Percentiles rank a stretch among this genome's conserved stretches.
Conservation (phyloP, 495 filamentous ascomycete species). For the Penicillium steckii region DNA sequence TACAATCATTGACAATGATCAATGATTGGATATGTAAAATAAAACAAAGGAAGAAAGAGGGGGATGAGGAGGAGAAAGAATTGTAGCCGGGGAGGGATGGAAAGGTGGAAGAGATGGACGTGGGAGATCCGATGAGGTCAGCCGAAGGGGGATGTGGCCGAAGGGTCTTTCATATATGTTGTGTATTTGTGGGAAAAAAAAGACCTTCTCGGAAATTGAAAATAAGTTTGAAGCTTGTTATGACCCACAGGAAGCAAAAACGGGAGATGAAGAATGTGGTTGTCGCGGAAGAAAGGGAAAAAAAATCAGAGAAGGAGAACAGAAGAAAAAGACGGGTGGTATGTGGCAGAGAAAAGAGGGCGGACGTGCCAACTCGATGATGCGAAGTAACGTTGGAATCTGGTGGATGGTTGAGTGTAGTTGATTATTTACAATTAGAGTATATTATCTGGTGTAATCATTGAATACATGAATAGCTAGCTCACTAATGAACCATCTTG, state of each 20-base stretch:
- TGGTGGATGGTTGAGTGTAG: too few relatives aligned
- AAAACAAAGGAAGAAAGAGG: constrained; percentile 11
- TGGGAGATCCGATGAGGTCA: constrained; percentile 28
- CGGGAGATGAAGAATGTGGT: constrained; percentile 23
- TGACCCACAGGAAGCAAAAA: constrained; percentile 28
- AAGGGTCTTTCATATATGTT: constrained; percentile 18
- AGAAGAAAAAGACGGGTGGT: constrained; percentile 3
- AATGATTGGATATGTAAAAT: neutral
- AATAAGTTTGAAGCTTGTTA: constrained; percentile 38
- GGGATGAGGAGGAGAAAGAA: constrained; percentile 16
- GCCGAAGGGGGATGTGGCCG: constrained; percentile 19
- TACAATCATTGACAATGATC: neutral
- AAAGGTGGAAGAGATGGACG: constrained; percentile 16
- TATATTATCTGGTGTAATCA: too few relatives aligned
- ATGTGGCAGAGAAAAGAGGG: constrained; percentile 13
- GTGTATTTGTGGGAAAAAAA: constrained; percentile 3
- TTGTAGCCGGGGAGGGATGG: constrained; percentile 4
- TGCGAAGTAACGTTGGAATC: constrained; percentile 11
- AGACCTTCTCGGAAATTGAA: too few relatives aligned
- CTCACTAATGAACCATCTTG: neutral
- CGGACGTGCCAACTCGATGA: constrained; percentile 17
- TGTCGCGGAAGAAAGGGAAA: constrained; percentile 22
- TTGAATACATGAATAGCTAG: too few relatives aligned
- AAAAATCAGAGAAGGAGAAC: constrained; percentile 7
- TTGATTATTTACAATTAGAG: too few relatives aligned